Base-by-base conservation (phyloP, 2,329 filamentous ascomycete genomes). In the Colletotrichum sp. region DNA sequence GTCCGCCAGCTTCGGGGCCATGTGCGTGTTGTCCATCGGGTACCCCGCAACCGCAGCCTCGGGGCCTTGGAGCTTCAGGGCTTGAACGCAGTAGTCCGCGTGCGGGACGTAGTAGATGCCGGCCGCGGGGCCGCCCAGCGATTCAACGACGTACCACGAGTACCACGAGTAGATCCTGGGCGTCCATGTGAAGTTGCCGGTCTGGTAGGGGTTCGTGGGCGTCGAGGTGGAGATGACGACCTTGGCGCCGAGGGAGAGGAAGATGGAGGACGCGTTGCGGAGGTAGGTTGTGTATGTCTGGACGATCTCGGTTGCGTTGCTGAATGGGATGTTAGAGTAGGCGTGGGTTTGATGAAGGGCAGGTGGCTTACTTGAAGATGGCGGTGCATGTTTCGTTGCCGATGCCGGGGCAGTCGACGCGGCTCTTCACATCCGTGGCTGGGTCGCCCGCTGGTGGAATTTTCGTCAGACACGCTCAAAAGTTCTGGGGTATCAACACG, bases 11-110 rank as follows among this genome's bases (percentile, higher is more conserved):
- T 83, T 84, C 0, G 90, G 84, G 69, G 87, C 90, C 6, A 92
- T 93, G 81, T 93, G 92, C 0, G 92, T 93, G 81, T 93, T 91
- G 78, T 93, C 91, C 30, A 87, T 86, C 0, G 91, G 90, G 76
- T 89, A 94, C 74, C 88, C 86, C 0, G 85, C 83, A 79, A 91
- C 88, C n/a, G 92, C 90, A 3, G 84, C 86, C 2, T 84, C 77
- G 57, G 83, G 84, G 0, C 91, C 91, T 52, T 92, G 79, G 15
- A 85, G 83, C 80, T 88, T 80, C 80, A 89, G 92, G 39, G 87
- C 88, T 76, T 88, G 86, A 5, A 89, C 90, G 10, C 88, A 88
- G 78, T 92, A 92, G 49, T 86, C 84, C 16, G 90, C 89, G 79
- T 93, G 92, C 34, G 92, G 89, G 10, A 93, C 88, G 80, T 90